phyloP scores from a whole-genome alignment of 208 protist species.

The Willaertia magna region DNA sequence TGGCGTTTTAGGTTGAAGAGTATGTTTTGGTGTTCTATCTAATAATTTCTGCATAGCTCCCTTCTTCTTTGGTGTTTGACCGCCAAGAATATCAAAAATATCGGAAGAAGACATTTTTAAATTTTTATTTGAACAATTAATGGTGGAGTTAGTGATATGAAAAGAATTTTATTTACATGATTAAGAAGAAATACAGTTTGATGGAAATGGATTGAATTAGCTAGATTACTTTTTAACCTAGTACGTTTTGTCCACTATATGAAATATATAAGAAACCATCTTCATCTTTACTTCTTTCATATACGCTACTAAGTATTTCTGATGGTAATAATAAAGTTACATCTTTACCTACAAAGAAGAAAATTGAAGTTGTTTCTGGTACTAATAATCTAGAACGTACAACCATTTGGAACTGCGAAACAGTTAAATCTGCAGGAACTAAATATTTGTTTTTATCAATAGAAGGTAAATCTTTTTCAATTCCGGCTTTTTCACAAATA shows the following conservation, averaged over 20 bases:
- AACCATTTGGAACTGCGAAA: constrained; percentile 52
- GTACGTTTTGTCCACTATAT: constrained; percentile 36
- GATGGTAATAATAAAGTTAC: constrained; percentile 31
- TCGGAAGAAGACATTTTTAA: too few species aligned
- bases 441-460: constrained; percentile 49
- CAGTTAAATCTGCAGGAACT: constrained; percentile 28
- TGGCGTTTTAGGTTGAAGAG: too few species aligned
- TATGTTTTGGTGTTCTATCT: too few species aligned
- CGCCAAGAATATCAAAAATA: too few species aligned
- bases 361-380: constrained; percentile 44
- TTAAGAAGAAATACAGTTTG: too few species aligned
- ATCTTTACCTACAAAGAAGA: constrained; percentile 53
- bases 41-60: too few species aligned
- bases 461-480: constrained; percentile 48
- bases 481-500: constrained; percentile 71
- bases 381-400: constrained; percentile 53
- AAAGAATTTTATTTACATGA: too few species aligned
- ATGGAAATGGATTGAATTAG: too few species aligned
- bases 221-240: too few species aligned
- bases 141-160: too few species aligned
- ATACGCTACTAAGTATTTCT: constrained; percentile 31
- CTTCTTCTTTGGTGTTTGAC: too few species aligned
- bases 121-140: too few species aligned
- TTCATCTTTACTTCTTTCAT: constrained; percentile 42
- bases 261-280: constrained; percentile 34